Base-by-base conservation (phyloP, 1,284 basidiomycete genomes). In the Boletellus deceptivus region DNA sequence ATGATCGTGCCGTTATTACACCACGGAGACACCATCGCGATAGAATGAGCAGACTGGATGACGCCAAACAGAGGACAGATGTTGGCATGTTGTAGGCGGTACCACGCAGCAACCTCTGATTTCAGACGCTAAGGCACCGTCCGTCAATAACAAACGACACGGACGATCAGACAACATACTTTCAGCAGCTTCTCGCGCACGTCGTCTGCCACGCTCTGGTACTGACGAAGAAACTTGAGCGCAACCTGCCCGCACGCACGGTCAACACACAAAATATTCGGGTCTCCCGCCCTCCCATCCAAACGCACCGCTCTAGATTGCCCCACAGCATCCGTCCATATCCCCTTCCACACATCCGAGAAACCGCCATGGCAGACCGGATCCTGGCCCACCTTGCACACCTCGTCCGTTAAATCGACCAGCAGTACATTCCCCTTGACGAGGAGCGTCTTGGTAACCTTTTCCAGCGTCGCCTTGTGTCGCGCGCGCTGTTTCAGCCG, bases 11-110 rank as follows among this genome's bases (percentile, higher is more conserved):
- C 81, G 48, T 83, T 80, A 43, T 75, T 72, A 57, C 77, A 80
- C 79, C 80, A 83, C 7, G 75, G 75, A 3, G 80, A 82, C 0
- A 83, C 79, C 80, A 82, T 82, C 10, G 75, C 80, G 31, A 82
- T 70, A 41, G 76, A 75, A 25, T 72, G 70, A 24, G 68, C 60
- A 3, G 71, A 72, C 57, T 79, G 77, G 14, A 79, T 60, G 45
- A 82, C 72, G 3, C 79, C 79, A 45, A 74, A 77, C 25, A 82
- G 59, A 44, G 74, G 75, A 25, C 73, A 76, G 40, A 82, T 70
- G 44, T 82, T 78, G 35, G 69, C 68, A 54, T 82, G 79, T 38
- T 73, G 77, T 20, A 81, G 63, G 10, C 74, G 68, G 59, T 81
- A 74, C 80, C 79, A 82, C 4, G 78, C 76, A 13, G 72, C 59